A percentile compares a stretch with the other conserved stretches of the same genome.
These are phyloP conservation scores for Sporisorium graminicola DNA, from an alignment of 1,284 basidiomycete species.

Conservation along the genomic window DNA sequence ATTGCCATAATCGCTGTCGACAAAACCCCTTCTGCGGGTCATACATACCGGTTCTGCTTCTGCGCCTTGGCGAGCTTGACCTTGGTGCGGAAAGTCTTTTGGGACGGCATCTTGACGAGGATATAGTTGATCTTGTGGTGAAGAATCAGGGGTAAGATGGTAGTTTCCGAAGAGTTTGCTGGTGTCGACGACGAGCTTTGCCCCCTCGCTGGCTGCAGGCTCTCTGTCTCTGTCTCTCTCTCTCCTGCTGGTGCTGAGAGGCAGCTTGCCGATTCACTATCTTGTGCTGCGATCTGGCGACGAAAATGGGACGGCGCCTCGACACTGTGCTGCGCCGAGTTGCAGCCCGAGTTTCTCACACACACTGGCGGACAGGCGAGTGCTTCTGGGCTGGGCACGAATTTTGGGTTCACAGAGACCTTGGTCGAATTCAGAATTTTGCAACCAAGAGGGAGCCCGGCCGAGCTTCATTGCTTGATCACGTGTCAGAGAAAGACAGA, in stretches of 20 bases:
- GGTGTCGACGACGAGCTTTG: neutral
- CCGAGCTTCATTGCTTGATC: neutral
- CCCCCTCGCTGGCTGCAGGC: too few species aligned
- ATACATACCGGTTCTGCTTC: constrained; percentile 87
- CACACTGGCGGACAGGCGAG: too few species aligned
- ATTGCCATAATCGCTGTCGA: neutral
- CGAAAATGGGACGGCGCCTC: too few species aligned
- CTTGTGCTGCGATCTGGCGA: neutral
- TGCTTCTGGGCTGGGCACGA: neutral
- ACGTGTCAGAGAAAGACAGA: neutral
- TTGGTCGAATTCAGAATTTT: neutral
- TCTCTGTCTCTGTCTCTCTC: too few species aligned
- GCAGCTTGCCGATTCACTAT: constrained; percentile 11
- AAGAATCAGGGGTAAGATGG: constrained; percentile 21
- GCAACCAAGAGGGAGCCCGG: neutral
- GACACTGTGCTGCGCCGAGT: neutral
- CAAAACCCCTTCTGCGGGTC: too few species aligned
- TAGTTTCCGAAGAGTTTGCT: neutral
- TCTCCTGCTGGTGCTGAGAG: neutral
- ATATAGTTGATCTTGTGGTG: neutral
- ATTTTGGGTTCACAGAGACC: neutral
- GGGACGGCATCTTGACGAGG: constrained; percentile 80
- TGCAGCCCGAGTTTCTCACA: too few species aligned
- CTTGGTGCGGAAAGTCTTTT: constrained; percentile 97
- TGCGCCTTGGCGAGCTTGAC: constrained; percentile 94